Evolutionary conservation across 805 yeast species (phyloP).

Genomic region (Debaryomyces maramus): DNA sequence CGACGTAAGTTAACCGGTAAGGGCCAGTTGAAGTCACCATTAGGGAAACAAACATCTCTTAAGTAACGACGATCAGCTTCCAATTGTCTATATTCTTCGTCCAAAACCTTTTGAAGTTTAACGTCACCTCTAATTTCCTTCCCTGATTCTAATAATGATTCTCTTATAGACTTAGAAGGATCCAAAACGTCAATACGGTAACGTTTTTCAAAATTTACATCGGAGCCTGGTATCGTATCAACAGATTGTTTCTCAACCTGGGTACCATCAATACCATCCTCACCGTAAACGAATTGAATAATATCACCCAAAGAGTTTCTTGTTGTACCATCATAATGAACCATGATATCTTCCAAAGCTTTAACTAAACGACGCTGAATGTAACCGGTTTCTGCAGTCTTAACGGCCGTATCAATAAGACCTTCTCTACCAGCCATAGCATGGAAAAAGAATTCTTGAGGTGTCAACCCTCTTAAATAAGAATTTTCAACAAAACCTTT

Average conservation of each 20-base stretch:
- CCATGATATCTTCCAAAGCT: slow-evolving; percentile 96
- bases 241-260: slow-evolving; percentile 95
- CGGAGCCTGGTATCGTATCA: slow-evolving; percentile 94
- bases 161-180: slow-evolving; percentile 57
- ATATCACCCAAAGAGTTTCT: slow-evolving; percentile 96
- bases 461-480: slow-evolving; percentile 88
- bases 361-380: slow-evolving; percentile 97
- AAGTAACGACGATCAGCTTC: slow-evolving; percentile 73
- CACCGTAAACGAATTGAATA: slow-evolving; percentile 96
- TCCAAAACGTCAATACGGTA: slow-evolving; percentile 87
- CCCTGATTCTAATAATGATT: slow-evolving; percentile 82
- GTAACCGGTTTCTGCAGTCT: slow-evolving; percentile 98
- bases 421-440: slow-evolving; percentile 99
- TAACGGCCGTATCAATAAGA: slow-evolving; percentile 97
- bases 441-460: slow-evolving; percentile 96
- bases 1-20: slow-evolving; percentile 96
- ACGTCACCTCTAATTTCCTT: slow-evolving; percentile 88
- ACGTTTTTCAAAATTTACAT: slow-evolving; percentile 74
- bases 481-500: slow-evolving; percentile 97
- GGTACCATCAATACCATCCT: slow-evolving; percentile 98
- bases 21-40: slow-evolving; percentile 97
- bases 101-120: slow-evolving; percentile 75
- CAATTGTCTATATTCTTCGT: slow-evolving; percentile 81
- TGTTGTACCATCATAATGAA: slow-evolving; percentile 96
- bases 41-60: slow-evolving; percentile 78